Percentiles rank a stretch among this genome's conserved stretches.
These are phyloP conservation scores for Fistulinella prunicolor DNA, from an alignment of 768 basidiomycete genomes.

Conservation along the genomic window DNA sequence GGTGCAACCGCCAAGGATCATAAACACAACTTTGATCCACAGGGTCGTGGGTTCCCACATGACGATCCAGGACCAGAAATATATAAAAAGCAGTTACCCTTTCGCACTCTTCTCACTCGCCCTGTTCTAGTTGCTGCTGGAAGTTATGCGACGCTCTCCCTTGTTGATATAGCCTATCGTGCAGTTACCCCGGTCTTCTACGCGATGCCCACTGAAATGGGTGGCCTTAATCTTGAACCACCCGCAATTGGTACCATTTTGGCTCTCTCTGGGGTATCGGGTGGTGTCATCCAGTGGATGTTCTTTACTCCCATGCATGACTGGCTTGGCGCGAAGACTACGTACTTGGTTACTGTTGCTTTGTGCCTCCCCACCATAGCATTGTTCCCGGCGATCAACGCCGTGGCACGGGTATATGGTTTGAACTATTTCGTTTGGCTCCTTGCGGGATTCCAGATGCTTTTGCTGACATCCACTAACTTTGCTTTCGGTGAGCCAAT, in stretches of 20 bases:
- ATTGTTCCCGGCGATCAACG: not conserved
- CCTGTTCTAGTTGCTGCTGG: not conserved
- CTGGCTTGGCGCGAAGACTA: not conserved
- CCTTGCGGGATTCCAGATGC: not conserved
- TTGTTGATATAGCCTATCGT: not conserved
- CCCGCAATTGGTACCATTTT: not conserved
- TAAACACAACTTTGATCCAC: not conserved
- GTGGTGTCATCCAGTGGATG: not conserved
- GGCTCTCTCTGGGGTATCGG: not conserved
- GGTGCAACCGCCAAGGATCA: not conserved
- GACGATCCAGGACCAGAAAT: not conserved
- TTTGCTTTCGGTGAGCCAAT: not conserved
- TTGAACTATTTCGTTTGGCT: not conserved
- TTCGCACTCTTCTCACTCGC: not conserved
- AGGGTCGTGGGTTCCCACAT: not conserved
- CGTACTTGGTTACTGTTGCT: not conserved
- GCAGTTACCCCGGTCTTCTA: not conserved
- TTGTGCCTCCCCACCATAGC: not conserved
- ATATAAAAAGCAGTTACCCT: not conserved
- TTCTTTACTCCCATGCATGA: not conserved
- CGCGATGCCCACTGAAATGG: not conserved
- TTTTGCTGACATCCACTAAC: not conserved
- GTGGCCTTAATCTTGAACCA: not conserved
- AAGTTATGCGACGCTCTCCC: not conserved
- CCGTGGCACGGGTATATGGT: not conserved